phyloP scores from a whole-genome alignment of 2,329 filamentous ascomycete genomes.

The Berkeleyomyces basicola region DNA sequence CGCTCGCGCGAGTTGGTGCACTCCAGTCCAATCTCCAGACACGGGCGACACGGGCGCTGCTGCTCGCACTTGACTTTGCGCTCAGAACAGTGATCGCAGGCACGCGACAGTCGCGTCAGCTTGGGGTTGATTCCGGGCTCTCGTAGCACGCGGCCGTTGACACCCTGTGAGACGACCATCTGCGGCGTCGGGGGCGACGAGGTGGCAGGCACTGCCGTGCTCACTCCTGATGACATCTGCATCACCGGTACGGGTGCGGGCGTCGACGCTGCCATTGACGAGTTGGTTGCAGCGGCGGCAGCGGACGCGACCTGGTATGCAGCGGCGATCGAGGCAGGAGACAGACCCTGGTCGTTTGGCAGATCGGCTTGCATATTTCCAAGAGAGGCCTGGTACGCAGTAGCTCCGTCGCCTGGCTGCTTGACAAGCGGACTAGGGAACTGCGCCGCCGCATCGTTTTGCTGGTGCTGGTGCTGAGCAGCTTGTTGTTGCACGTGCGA shows the following conservation, averaged over 20 bases:
- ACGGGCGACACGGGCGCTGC: slow-evolving; percentile 37
- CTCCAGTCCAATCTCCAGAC: slow-evolving; percentile 38
- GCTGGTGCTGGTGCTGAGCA: slow-evolving; percentile 13
- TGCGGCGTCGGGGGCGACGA: neutral
- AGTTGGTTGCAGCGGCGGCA: neutral
- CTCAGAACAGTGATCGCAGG: slow-evolving; percentile 45
- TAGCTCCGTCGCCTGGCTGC: neutral
- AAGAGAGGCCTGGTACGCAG: neutral
- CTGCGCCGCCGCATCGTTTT: slow-evolving; percentile 6
- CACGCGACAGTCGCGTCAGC: slow-evolving; percentile 38
- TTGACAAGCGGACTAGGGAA: neutral
- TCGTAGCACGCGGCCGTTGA: slow-evolving; percentile 17
- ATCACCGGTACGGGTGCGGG: slow-evolving; percentile 1
- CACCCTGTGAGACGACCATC: neutral
- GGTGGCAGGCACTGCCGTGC: neutral
- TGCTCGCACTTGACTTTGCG: slow-evolving; percentile 47
- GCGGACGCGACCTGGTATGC: slow-evolving; percentile 9
- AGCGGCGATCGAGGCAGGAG: slow-evolving; percentile 7
- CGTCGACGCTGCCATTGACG: neutral
- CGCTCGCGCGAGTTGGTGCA: slow-evolving; percentile 41
- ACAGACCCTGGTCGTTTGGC: slow-evolving; percentile 3
- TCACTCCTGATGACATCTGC: neutral
- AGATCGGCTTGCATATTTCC: neutral
- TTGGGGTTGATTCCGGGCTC: slow-evolving; percentile 32
- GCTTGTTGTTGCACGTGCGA: neutral